Evolutionary conservation across 2,329 filamentous ascomycete genomes (phyloP), one percentile per base, ranked within the genome.

Genomic region (Aspergillus fructus): DNA sequence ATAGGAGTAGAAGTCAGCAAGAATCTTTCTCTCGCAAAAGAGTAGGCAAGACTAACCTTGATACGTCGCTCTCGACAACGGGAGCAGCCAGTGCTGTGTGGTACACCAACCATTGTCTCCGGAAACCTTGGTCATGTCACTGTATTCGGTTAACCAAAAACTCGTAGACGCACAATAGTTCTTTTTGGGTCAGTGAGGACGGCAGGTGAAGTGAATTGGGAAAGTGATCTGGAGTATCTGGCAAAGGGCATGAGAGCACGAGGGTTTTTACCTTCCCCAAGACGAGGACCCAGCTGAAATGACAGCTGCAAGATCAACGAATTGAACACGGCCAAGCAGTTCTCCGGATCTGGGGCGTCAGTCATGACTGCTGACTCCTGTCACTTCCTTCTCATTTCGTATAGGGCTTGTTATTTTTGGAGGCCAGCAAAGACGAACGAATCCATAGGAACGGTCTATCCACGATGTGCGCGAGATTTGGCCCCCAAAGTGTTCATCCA

Each of bases 21-120:
- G n/a, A 33, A 11, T 30, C 8, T 30, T 30, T 11, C 27, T 30
- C 8, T 11, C n/a, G 13, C 33, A 37, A 15, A 15, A 27, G 41
- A 15, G 1, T 30, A 15, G 19, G 7, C 17, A 30, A 6, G 5
- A 42, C 65, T 66, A 52, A 70, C 73, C 66, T 72, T 76, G 50
- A 77, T 71, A 21, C 73, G 71, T 55, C 74, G 68, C 59, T 74
- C 68, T 19, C 74, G 73, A 61, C 75, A 77, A 30, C 72, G 69
- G 54, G 71, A 61, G 65, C 75, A 77, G 41, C 74, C 75, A 64
- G 72, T 76, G 61, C 74, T 76, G 55, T 75, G 68, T 49, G 74
- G 75, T 52, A 76, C 70, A 39, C 75, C 75, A 49, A 76, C 74
- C 74, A 77, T 77, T 52, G 58, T 67, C 27, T 19, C 39, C n/a